These are phyloP conservation scores for Penicillium polonicum DNA, from an alignment of 2,329 filamentous ascomycete genomes.

Conservation along the genomic window DNA sequence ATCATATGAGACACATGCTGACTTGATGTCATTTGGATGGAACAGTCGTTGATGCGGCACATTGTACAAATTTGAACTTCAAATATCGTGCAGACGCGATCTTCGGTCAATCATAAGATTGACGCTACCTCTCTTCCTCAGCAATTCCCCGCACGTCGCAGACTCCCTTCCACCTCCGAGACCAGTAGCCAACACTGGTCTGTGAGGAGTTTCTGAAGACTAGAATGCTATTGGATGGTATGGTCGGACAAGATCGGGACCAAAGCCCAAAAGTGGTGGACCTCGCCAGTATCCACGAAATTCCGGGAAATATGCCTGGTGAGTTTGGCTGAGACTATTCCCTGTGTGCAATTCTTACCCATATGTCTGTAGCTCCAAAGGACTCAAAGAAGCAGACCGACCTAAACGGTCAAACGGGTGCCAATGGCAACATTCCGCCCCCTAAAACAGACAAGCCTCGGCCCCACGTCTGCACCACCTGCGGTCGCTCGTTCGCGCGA, in stretches of 20 bases:
- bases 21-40: slow-evolving; percentile 26
- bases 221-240: slow-evolving; percentile 39
- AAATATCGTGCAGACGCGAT: slow-evolving; percentile 5
- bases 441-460: slow-evolving; percentile 97
- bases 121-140: slow-evolving; percentile 5
- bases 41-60: slow-evolving; percentile 21
- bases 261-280: slow-evolving; percentile 39
- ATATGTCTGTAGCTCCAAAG: slow-evolving; percentile 24
- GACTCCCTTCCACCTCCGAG: neutral
- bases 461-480: slow-evolving; percentile 90
- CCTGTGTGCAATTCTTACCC: slow-evolving; percentile 25
- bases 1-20: slow-evolving; percentile 23
- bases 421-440: slow-evolving; percentile 55
- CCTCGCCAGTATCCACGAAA: slow-evolving; percentile 44
- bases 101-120: slow-evolving; percentile 1
- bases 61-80: slow-evolving; percentile 11
- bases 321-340: slow-evolving; percentile 26
- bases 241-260: slow-evolving; percentile 39
- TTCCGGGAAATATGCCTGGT: slow-evolving; percentile 41
- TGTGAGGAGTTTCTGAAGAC: slow-evolving; percentile 5
- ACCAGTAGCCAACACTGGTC: slow-evolving; percentile 8
- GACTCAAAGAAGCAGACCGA: slow-evolving; percentile 34
- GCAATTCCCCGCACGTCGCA: neutral
- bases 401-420: slow-evolving; percentile 28
- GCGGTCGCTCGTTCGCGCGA: slow-evolving; percentile 86